A percentile compares a stretch with the other conserved stretches of the same genome.
phyloP scores from a whole-genome alignment of 2,329 filamentous ascomycete genomes.

The Hypoxylon sp. region DNA sequence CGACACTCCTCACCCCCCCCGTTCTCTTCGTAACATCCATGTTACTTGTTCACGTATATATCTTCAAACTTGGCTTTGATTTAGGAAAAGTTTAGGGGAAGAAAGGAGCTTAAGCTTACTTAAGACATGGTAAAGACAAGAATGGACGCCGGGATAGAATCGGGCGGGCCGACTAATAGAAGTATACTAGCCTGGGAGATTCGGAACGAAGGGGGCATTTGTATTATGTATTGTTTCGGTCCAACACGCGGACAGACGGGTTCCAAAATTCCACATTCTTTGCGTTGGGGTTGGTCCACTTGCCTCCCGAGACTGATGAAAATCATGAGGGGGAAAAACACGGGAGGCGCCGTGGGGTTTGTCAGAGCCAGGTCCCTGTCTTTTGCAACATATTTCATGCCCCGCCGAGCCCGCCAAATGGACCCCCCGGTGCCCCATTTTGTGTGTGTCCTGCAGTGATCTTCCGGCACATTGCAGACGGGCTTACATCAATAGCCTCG shows the following conservation, averaged over 20 bases:
- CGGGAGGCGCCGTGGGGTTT: constrained; percentile 37
- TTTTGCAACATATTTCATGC: constrained; percentile 8
- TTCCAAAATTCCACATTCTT: constrained; percentile 11
- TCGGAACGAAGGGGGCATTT: constrained; percentile 1
- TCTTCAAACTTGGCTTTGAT: not conserved
- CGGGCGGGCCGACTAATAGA: not conserved
- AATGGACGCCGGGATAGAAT: not conserved
- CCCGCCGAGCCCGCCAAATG: constrained; percentile 30
- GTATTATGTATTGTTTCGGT: constrained; percentile 12
- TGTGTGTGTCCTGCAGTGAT: constrained; percentile 39
- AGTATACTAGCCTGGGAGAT: not conserved
- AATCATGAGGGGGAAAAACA: constrained; percentile 26
- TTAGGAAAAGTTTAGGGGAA: not conserved
- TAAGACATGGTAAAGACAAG: too few species aligned
- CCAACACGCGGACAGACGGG: not conserved
- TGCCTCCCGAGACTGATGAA: constrained; percentile 28
- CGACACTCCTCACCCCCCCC: not conserved
- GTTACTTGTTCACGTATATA: not conserved
- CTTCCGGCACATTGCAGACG: constrained; percentile 41
- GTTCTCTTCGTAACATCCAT: not conserved
- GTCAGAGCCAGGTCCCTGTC: constrained; percentile 16
- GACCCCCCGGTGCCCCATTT: constrained; percentile 31
- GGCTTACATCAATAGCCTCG: constrained; percentile 41
- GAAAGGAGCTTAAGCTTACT: not conserved
- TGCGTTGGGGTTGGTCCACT: constrained; percentile 30